Base-by-base conservation (phyloP, 176 grass and related monocot genomes). In the Olyra latifolia region DNA sequence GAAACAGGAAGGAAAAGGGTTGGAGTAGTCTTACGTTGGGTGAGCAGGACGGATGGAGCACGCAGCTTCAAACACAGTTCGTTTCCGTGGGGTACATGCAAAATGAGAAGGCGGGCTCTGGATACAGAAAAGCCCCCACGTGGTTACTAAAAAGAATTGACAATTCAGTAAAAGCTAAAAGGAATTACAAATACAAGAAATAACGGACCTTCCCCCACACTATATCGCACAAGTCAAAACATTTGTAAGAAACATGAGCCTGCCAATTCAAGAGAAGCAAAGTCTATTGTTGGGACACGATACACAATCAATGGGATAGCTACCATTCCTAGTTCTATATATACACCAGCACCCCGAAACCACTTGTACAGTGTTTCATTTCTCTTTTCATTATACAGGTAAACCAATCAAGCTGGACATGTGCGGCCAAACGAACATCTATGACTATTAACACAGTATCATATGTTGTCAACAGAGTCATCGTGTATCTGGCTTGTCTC, bases 291-390 rank as follows among this genome's bases (percentile, higher is more conserved):
- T 25, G 20, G 44, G 60, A 69, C 19, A 55, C 47, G 82, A 75
- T 83, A 90, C 80, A 83, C 35, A 78, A 74, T 69, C 27, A 90
- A 74, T 62, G 44, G 74, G 53, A 74, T 8, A 0, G 0, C 84
- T 79, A 87, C 68, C 46, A 39, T 69, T 85, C 54, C 84, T 90
- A 83, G 53, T 62, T 76, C 77, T 83, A 87, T 90, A 79, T 83
- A 56, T 83, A 90, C 75, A 87, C 62, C 6, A 77, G 81, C 72
- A 76, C 79, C 57, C 71, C 77, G 65, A 85, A 81, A 85, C 35
- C 11, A 52, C 28, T 53, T 56, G 22, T 82, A 53, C 24, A 43
- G 19, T 62, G 27, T 83, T 74, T 87, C 35, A 28, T 91, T 84
- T 68, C 10, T 76, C 24, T 44, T 64, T 71, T 46, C 71, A 80